A percentile compares a stretch with the other conserved stretches of the same genome.
These are phyloP conservation scores for Monosporascus sp. DNA, from an alignment of 2,329 filamentous ascomycete genomes.

Conservation along the genomic window DNA sequence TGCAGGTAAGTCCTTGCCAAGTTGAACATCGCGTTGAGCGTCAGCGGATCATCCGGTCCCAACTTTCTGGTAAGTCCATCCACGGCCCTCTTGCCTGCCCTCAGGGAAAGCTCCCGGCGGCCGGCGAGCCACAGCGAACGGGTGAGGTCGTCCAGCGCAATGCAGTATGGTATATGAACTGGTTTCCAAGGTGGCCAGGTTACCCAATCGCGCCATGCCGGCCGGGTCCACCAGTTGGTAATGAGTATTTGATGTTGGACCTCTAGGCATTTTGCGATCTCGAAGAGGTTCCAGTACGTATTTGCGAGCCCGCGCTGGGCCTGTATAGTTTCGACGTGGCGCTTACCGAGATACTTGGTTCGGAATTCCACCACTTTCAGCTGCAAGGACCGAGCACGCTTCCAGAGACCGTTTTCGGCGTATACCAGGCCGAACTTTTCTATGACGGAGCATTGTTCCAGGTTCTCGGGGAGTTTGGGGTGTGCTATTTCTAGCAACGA, in stretches of 20 bases:
- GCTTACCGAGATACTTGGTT: constrained; percentile 2
- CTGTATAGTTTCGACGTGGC: constrained; percentile 3
- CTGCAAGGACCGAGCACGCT: constrained; percentile 14
- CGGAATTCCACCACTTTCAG: constrained; percentile 6
- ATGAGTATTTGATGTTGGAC: constrained; percentile 5
- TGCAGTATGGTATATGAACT: constrained; percentile 9
- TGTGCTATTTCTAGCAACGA: constrained; percentile 3
- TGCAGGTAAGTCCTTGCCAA: constrained; percentile 20
- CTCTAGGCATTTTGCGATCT: constrained; percentile 3
- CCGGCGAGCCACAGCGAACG: constrained; percentile 12
- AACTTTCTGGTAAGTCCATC: constrained; percentile 6
- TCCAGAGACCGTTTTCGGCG: constrained; percentile 22
- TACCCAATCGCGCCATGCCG: constrained; percentile 4
- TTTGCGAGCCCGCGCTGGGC: constrained; percentile 3
- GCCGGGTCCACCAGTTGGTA: constrained; percentile 3
- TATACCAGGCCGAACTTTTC: constrained; percentile 20
- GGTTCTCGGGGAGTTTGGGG: constrained; percentile 5
- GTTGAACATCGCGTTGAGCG: constrained; percentile 24
- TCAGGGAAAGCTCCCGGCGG: constrained; percentile 4
- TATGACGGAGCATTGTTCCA: constrained; percentile 10
- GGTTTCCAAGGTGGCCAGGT: constrained; percentile 15
- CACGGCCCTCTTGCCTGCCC: constrained; percentile 8
- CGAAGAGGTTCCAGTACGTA: constrained; percentile 7
- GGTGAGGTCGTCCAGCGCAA: constrained; percentile 10
- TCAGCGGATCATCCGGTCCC: constrained; percentile 18